phyloP scores from a whole-genome alignment of 495 filamentous ascomycete genomes.

The Neurospora sp. region DNA sequence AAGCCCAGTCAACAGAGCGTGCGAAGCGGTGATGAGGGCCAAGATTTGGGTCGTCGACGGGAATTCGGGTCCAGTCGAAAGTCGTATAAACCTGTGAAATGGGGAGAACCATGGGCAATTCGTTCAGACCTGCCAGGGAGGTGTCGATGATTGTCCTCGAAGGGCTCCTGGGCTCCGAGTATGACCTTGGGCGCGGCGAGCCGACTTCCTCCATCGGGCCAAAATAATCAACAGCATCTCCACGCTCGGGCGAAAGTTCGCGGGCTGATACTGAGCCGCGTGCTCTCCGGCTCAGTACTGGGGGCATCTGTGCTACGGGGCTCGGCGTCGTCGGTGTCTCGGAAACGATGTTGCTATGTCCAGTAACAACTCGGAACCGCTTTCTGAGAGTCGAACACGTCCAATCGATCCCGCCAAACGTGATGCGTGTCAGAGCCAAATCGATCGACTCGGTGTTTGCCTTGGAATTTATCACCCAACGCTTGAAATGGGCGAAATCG shows the following conservation, averaged over 20 bases:
- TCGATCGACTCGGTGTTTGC: conserved; percentile 36
- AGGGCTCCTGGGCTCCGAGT: conserved; percentile 17
- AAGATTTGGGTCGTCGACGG: conserved; percentile 42
- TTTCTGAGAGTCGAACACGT: conserved; percentile 51
- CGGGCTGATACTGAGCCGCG: conserved; percentile 18
- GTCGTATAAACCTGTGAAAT: conserved; percentile 21
- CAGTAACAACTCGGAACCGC: conserved; percentile 52
- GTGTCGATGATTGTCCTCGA: conserved; percentile 9
- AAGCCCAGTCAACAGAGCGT: conserved; percentile 53
- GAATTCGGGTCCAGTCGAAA: conserved; percentile 64
- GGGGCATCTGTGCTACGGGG: conserved; percentile 17
- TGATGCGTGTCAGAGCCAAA: conserved; percentile 36
- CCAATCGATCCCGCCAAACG: conserved; percentile 52
- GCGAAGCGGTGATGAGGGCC: conserved; percentile 57
- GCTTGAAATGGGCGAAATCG: conserved; percentile 47
- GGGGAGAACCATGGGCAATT: conserved; percentile 15
- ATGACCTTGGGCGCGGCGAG: conserved; percentile 4
- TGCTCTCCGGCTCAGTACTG: conserved; percentile 12
- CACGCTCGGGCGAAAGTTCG: conserved; percentile 19
- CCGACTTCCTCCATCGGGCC: conserved; percentile 15
- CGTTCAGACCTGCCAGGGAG: conserved; percentile 15
- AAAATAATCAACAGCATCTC: conserved; percentile 28
- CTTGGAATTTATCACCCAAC: conserved; percentile 47
- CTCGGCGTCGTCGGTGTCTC: conserved; percentile 25
- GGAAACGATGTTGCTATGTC: conserved; percentile 22